These are phyloP conservation scores for Plantago major DNA, from an alignment of 257 asterid species.

Conservation along the genomic window DNA sequence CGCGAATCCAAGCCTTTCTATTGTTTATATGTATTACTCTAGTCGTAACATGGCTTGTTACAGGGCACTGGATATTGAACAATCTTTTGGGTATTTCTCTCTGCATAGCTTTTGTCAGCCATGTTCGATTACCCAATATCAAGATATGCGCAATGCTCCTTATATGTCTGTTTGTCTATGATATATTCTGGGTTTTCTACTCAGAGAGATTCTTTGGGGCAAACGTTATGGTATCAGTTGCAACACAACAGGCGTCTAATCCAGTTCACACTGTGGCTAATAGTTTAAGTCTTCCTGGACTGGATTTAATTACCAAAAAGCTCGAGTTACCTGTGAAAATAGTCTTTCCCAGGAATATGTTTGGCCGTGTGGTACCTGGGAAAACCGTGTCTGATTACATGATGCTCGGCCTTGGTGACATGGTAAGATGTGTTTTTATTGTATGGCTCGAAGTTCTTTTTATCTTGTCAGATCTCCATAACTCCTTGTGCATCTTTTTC, in stretches of 20 bases:
- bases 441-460: neutral
- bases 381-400: slow-evolving; percentile 59
- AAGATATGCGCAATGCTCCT: slow-evolving; percentile 92
- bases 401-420: slow-evolving; percentile 97
- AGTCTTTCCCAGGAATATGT: slow-evolving; percentile 83
- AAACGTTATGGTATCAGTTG: slow-evolving; percentile 96
- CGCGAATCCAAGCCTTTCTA: slow-evolving; percentile 62
- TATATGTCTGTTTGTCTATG: slow-evolving; percentile 76
- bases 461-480: neutral
- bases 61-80: slow-evolving; percentile 93
- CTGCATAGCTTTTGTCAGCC: slow-evolving; percentile 97
- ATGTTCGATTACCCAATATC: slow-evolving; percentile 93
- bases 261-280: slow-evolving; percentile 87
- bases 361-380: slow-evolving; percentile 73
- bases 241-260: slow-evolving; percentile 88
- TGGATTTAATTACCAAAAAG: slow-evolving; percentile 73
- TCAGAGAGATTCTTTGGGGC: slow-evolving; percentile 94
- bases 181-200: slow-evolving; percentile 91
- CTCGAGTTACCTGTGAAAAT: slow-evolving; percentile 96
- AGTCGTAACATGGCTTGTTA: slow-evolving; percentile 73
- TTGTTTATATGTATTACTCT: slow-evolving; percentile 41
- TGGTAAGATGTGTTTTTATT: slow-evolving; percentile 45
- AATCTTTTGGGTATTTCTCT: slow-evolving; percentile 87
- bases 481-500: neutral
- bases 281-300: slow-evolving; percentile 91